phyloP scores from a whole-genome alignment of 352 stramenopile species.

The Ophiocytium majus region DNA sequence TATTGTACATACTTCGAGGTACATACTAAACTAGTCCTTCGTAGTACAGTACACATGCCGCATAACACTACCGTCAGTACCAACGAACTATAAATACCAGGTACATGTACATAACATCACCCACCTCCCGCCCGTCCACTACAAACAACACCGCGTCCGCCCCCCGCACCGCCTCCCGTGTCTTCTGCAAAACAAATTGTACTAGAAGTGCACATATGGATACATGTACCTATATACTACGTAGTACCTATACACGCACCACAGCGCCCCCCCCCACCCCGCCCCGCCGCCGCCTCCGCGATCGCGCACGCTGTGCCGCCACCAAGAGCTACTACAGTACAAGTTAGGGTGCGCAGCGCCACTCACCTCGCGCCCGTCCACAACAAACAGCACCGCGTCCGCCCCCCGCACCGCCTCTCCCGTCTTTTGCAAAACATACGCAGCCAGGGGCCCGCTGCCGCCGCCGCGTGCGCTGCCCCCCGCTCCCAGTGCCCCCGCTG shows the following conservation, averaged over 20 bases:
- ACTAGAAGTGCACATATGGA: no score
- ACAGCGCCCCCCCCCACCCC: no score
- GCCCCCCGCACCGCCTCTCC: slow-evolving; percentile 51
- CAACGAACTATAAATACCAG: no score
- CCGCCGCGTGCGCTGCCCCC: background rate
- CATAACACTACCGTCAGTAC: background rate
- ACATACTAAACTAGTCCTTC: no score
- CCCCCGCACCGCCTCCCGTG: slow-evolving; percentile 49
- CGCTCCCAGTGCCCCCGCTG: background rate
- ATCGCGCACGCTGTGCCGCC: no score
- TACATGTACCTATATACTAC: no score
- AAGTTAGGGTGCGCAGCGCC: no score
- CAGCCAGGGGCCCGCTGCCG: background rate
- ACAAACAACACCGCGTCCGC: slow-evolving; percentile 61
- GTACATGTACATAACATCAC: background rate
- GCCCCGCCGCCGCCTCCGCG: no score
- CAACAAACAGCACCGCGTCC: slow-evolving; percentile 60
- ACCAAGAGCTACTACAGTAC: no score
- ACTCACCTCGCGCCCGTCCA: slow-evolving; percentile 53
- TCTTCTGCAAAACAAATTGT: no score
- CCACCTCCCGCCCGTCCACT: slow-evolving; percentile 53
- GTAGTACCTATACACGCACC: no score
- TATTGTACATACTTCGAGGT: no score
- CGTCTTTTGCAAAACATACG: slow-evolving; percentile 42
- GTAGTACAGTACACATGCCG: background rate